These are phyloP conservation scores for Tuber magnatum DNA, from an alignment of 495 filamentous ascomycete genomes.

Conservation along the genomic window DNA sequence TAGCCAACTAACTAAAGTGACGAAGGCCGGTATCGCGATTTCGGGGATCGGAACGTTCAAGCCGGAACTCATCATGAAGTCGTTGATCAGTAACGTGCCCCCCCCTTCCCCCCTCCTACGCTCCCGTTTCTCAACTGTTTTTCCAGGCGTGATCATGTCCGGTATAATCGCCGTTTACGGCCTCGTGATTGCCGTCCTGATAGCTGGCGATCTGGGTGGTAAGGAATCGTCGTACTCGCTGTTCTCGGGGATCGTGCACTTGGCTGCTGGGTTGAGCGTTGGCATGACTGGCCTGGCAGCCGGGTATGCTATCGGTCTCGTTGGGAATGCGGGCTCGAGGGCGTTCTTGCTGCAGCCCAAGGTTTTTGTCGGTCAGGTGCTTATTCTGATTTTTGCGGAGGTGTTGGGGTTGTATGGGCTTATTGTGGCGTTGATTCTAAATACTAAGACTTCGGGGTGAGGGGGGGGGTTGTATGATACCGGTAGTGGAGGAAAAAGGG, in stretches of 20 bases:
- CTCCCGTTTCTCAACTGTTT: conserved; percentile 64
- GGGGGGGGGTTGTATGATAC: not conserved
- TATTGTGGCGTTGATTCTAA: conserved; percentile 42
- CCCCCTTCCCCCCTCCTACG: conserved; percentile 47
- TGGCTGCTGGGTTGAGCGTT: conserved; percentile 83
- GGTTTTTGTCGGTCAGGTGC: conserved; percentile 95
- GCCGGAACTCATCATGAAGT: conserved; percentile 94
- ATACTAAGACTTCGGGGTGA: not conserved
- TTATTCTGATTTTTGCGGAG: conserved; percentile 98
- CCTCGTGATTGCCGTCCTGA: conserved; percentile 91
- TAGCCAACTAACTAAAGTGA: not conserved
- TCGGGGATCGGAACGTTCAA: conserved; percentile 87
- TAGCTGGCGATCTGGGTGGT: conserved; percentile 70
- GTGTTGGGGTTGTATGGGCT: conserved; percentile 96
- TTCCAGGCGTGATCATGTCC: conserved; percentile 91
- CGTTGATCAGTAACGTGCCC: conserved; percentile 32
- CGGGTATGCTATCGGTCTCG: conserved; percentile 91
- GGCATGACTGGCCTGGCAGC: conserved; percentile 90
- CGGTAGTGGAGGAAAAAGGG: not conserved
- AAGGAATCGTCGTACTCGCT: conserved; percentile 58
- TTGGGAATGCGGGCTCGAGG: conserved; percentile 87
- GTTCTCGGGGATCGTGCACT: conserved; percentile 88
- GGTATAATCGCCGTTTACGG: conserved; percentile 98
- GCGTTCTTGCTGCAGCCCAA: conserved; percentile 92
- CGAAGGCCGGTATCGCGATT: conserved; percentile 89